Percentiles rank a stretch among this genome's conserved stretches.
phyloP scores from a whole-genome alignment of 495 filamentous ascomycete species.

The Platismatia glauca region DNA sequence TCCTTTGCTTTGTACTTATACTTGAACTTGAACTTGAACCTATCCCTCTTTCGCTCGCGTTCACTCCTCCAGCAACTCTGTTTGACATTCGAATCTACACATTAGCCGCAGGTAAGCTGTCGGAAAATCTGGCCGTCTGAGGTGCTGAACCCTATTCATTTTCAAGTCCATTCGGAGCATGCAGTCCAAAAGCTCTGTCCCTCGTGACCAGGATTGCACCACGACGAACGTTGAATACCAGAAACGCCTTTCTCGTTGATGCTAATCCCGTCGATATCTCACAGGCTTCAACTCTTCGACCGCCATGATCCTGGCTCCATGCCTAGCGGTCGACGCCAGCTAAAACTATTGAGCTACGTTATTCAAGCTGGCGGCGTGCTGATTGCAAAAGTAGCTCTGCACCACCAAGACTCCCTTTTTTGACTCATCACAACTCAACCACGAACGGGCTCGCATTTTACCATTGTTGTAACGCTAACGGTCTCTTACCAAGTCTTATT shows the following conservation, averaged over 20 bases:
- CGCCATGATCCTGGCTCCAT: not conserved
- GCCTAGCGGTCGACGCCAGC: not conserved
- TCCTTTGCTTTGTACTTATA: not conserved
- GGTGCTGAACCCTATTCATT: not conserved
- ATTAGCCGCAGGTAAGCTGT: not conserved
- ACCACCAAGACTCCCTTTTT: not conserved
- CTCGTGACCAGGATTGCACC: no score
- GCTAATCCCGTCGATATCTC: not conserved
- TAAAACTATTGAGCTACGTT: no score
- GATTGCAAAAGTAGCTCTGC: no score
- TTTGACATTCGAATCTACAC: not conserved
- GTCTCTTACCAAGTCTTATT: no score
- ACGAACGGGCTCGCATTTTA: no score
- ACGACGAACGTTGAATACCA: no score
- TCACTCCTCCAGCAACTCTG: not conserved
- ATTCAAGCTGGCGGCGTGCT: no score
- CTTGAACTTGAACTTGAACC: not conserved
- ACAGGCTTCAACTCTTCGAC: not conserved
- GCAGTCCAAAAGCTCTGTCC: not conserved
- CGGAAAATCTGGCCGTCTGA: not conserved
- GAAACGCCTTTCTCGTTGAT: no score
- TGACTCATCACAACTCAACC: not conserved
- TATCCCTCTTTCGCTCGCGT: not conserved
- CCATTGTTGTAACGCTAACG: not conserved
- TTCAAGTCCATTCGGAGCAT: not conserved